Percentiles rank a stretch among this genome's conserved stretches.
These are phyloP conservation scores for Aspergillus latus DNA, from an alignment of 2,329 filamentous ascomycete genomes.

Conservation along the genomic window DNA sequence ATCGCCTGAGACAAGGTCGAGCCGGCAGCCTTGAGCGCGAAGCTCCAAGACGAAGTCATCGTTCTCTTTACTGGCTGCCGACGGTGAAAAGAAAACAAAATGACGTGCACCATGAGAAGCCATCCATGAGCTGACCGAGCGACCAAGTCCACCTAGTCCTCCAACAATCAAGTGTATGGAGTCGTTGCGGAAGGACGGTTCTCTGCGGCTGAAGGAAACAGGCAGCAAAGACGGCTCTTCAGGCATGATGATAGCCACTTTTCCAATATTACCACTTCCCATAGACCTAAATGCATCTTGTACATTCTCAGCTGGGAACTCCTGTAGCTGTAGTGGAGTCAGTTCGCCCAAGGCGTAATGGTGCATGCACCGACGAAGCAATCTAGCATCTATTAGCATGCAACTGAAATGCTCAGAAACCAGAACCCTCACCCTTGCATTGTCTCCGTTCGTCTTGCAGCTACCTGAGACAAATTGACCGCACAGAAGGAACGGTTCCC, in stretches of 20 bases:
- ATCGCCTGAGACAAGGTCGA: slow-evolving; percentile 8
- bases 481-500: not conserved
- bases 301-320: slow-evolving; percentile 5
- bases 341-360: slow-evolving; percentile 8
- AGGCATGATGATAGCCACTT: slow-evolving; percentile 37
- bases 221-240: not conserved
- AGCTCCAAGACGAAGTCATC: slow-evolving; percentile 14
- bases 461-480: not conserved
- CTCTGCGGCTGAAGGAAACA: not conserved
- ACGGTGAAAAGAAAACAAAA: slow-evolving; percentile 18
- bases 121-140: slow-evolving; percentile 18
- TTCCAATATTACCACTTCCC: slow-evolving; percentile 41
- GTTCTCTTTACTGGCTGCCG: not conserved
- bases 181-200: slow-evolving; percentile 25
- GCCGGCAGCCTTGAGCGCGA: not conserved
- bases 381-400: not conserved
- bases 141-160: slow-evolving; percentile 21
- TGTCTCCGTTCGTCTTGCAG: not conserved
- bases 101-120: slow-evolving; percentile 18
- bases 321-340: not conserved
- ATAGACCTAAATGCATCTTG: slow-evolving; percentile 31
- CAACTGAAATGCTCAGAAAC: not conserved
- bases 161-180: slow-evolving; percentile 20
- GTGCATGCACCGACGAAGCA: slow-evolving; percentile 4
- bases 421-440: slow-evolving; percentile 1